A percentile compares a stretch with the other conserved stretches of the same genome.
Evolutionary conservation across 2,329 filamentous ascomycete species (phyloP).

Genomic region (Fusarium devonianum): DNA sequence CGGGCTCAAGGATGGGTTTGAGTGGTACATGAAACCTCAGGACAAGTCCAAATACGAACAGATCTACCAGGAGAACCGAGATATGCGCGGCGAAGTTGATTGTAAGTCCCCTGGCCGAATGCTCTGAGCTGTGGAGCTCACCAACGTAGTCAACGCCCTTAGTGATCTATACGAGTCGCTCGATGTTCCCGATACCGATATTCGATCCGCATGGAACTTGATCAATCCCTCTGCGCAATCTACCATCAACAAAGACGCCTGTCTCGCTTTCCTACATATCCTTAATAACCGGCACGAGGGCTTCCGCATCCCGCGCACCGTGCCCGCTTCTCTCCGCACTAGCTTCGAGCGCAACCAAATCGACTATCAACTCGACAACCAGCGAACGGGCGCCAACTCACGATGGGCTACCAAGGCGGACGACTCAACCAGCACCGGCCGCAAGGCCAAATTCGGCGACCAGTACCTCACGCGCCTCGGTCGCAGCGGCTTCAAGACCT

Average conservation of each 20-base stretch:
- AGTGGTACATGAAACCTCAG: slow-evolving; percentile 97
- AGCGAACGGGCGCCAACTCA: slow-evolving; percentile 67
- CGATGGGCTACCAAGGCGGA: slow-evolving; percentile 82
- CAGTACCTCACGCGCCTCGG: slow-evolving; percentile 93
- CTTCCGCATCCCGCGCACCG: slow-evolving; percentile 88
- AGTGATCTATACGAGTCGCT: slow-evolving; percentile 85
- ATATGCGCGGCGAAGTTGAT: slow-evolving; percentile 82
- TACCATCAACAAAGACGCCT: slow-evolving; percentile 92
- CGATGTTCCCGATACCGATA: slow-evolving; percentile 77
- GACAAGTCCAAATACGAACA: slow-evolving; percentile 96
- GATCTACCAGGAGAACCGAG: slow-evolving; percentile 92
- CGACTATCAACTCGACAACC: slow-evolving; percentile 89
- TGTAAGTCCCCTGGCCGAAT: slow-evolving; percentile 60
- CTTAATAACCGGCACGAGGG: slow-evolving; percentile 96
- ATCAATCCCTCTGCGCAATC: slow-evolving; percentile 87
- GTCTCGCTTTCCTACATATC: slow-evolving; percentile 93
- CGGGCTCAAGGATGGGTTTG: slow-evolving; percentile 93
- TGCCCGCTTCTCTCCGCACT: slow-evolving; percentile 87
- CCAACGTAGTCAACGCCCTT: slow-evolving; percentile 71
- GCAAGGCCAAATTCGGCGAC: slow-evolving; percentile 97
- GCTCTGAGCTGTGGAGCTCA: slow-evolving; percentile 16
- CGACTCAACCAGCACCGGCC: slow-evolving; percentile 81
- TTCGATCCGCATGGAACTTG: slow-evolving; percentile 94
- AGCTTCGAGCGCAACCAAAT: slow-evolving; percentile 97
- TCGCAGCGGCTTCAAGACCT: slow-evolving; percentile 78